phyloP scores from a whole-genome alignment of 1,139 yeast genomes.

The Blastobotrys indianensis region DNA sequence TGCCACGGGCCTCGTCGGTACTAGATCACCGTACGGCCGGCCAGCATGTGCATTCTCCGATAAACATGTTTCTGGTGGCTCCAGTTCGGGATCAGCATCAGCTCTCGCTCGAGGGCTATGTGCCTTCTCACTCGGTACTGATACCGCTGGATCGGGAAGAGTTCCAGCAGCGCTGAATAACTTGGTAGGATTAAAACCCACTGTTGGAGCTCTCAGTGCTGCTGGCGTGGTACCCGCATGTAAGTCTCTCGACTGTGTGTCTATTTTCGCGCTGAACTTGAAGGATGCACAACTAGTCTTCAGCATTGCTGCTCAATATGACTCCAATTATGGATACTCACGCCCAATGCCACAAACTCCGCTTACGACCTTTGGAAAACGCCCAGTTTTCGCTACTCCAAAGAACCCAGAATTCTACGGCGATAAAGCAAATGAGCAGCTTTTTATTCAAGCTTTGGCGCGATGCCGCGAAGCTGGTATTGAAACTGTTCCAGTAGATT shows the following conservation, averaged over 20 bases:
- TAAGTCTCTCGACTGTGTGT: conserved; percentile 86
- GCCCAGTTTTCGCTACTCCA: conserved; percentile 75
- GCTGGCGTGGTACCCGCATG: conserved; percentile 97
- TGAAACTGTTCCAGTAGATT: conserved; percentile 56
- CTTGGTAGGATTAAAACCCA: conserved; percentile 85
- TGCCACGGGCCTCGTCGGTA: conserved; percentile 95
- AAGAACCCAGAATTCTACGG: conserved; percentile 68
- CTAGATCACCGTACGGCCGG: conserved; percentile 88
- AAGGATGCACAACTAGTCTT: conserved; percentile 78
- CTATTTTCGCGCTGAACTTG: conserved; percentile 70
- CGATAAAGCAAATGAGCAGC: conserved; percentile 66
- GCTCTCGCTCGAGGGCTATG: conserved; percentile 86
- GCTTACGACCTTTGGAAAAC: conserved; percentile 47
- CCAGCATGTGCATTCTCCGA: conserved; percentile 72
- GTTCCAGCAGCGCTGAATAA: conserved; percentile 97
- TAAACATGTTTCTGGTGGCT: conserved; percentile 86
- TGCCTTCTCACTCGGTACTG: conserved; percentile 87
- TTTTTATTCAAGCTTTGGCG: conserved; percentile 58
- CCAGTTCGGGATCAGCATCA: conserved; percentile 92
- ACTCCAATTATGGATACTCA: conserved; percentile 76
- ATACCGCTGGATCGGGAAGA: conserved; percentile 97
- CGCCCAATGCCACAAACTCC: conserved; percentile 68
- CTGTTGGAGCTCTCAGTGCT: conserved; percentile 80
- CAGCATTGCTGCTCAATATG: conserved; percentile 64
- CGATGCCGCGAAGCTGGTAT: conserved; percentile 52